Conservation (phyloP, 306 rosid genomes). For the Coriaria nepalensis region DNA sequence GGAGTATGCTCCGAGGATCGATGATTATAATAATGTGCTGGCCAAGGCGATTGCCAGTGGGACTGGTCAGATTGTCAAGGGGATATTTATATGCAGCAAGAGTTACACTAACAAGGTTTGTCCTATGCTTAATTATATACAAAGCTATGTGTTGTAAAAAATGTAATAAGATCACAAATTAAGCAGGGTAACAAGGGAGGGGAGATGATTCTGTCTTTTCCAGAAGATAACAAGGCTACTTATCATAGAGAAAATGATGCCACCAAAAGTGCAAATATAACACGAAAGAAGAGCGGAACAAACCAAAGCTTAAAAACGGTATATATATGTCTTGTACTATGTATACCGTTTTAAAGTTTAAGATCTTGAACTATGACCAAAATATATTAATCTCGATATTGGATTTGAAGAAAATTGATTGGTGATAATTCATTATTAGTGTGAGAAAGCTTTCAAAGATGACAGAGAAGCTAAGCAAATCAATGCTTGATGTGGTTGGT, state of each 20-base stretch:
- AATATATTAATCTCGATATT: too few species aligned
- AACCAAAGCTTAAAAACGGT: conserved; percentile 79
- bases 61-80: conserved; percentile 85
- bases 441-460: conserved; percentile 61
- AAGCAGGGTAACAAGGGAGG: conserved; percentile 84
- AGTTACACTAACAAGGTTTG: conserved; percentile 80
- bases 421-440: conserved; percentile 15
- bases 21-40: conserved; percentile 59
- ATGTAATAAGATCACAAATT: background rate
- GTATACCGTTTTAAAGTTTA: too few species aligned
- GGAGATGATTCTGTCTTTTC: conserved; percentile 41
- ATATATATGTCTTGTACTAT: background rate
- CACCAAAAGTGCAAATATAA: background rate
- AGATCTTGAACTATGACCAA: too few species aligned
- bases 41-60: conserved; percentile 81
- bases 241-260: conserved; percentile 18
- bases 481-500: conserved; percentile 76
- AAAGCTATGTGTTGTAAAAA: background rate
- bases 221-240: conserved; percentile 20
- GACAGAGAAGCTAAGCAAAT: conserved; percentile 79
- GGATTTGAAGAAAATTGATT: too few species aligned
- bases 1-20: conserved; percentile 87
- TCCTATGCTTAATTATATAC: background rate
- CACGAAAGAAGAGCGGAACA: conserved; percentile 22
- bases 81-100: conserved; percentile 84